Base-by-base conservation (phyloP, 768 basidiomycete species). In the Rhodotorula taiwanensis region DNA sequence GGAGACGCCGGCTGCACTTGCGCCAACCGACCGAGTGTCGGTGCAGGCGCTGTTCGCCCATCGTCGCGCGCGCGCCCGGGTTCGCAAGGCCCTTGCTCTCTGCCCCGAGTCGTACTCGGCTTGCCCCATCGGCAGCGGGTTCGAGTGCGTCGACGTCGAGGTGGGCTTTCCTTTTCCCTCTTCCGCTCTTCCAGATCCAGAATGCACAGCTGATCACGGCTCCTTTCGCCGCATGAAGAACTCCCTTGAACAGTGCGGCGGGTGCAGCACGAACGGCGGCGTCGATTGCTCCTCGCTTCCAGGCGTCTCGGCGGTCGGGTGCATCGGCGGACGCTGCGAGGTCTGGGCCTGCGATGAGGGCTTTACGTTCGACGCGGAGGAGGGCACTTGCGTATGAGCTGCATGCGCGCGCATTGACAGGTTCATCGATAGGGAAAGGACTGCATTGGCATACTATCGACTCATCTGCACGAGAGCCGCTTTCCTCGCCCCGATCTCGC, bases 61-160 rank as follows among this genome's bases (percentile, higher is more conserved):
- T 45, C 25, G 42, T 48, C n/a, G 58, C 58, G 18, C 66, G 66
- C 45, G 50, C 30, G 14, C 58, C 58, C 42, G 58, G 61, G 53
- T 48, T 51, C 51, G 47, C 28, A 25, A 11, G 27, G 43, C 30
- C 27, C 55, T 11, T 16, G 15, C 18, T 30, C 39, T 48, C 34
- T 63, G 61, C 55, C 55, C 61, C 10, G 34, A 50, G 4, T 52
- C 61, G 15, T 51, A 63, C 61, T 21, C 50, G 23, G 55, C 61
- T 3, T 63, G 61, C 55, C 4, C 33, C 4, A 18, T 59, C 31
- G n/a, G n/a, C n/a, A n/a, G n/a, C n/a, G 58, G 58, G n/a, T 59
- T 59, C 50, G 58, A 59, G 50, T 59, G 58, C 50, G 47, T 59
- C 51, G 58, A 59, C 64, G 36, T 45, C n/a, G 15, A 30, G 31